A percentile compares a stretch with the other conserved stretches of the same genome.
These are phyloP conservation scores for Salix caprea DNA, from an alignment of 345 rosid species.

Conservation along the genomic window DNA sequence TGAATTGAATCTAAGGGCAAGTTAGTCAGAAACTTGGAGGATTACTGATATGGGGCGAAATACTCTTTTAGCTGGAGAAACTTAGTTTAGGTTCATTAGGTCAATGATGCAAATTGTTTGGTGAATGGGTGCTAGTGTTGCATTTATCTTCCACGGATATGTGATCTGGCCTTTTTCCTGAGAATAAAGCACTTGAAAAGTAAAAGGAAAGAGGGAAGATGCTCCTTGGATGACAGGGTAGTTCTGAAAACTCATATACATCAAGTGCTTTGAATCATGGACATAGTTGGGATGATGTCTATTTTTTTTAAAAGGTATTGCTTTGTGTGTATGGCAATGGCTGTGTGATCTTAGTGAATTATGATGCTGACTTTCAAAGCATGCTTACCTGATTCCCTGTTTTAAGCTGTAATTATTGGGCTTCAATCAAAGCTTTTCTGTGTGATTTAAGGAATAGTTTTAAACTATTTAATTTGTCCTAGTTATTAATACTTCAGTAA, in stretches of 20 bases:
- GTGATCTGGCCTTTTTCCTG: not conserved
- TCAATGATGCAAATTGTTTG: not conserved
- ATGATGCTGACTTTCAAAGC: not conserved
- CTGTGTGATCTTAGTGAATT: not conserved
- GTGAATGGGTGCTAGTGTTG: not conserved
- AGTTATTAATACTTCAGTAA: not conserved
- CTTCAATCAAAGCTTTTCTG: not conserved
- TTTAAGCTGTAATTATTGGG: not conserved
- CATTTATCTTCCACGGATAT: not conserved
- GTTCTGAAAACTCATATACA: not conserved
- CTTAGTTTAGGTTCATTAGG: not conserved
- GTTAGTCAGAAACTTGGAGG: not conserved
- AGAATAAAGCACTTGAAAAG: not conserved
- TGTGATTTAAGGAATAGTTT: not conserved
- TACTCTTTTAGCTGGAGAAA: not conserved
- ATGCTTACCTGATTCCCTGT: not conserved
- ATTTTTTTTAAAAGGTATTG: not conserved
- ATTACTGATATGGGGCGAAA: not conserved
- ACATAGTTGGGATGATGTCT: not conserved
- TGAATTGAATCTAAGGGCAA: not conserved
- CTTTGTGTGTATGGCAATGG: not conserved
- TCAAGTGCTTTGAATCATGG: not conserved
- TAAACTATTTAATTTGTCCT: not conserved
- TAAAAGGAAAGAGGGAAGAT: not conserved
- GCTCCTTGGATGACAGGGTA: not conserved